Percentiles rank a stretch among this genome's conserved stretches.
Evolutionary conservation across 2,329 filamentous ascomycete species (phyloP).

Genomic region (Sporothrix mexicana): DNA sequence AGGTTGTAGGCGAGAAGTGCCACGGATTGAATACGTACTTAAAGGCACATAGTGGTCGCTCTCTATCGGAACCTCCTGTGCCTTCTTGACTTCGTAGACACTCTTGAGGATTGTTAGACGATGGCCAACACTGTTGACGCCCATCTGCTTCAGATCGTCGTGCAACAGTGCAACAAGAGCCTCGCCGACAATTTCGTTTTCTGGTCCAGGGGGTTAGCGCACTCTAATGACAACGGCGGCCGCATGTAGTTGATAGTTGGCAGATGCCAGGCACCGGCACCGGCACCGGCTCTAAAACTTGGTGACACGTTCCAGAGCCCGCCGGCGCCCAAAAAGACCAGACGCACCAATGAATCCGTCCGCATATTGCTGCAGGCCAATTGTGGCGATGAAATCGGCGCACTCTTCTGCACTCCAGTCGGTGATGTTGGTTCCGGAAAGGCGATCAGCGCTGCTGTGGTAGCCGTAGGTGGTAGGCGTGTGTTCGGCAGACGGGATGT

Average conservation of each 20-base stretch:
- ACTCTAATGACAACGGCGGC: conserved; percentile 9
- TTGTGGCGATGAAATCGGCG: conserved; percentile 81
- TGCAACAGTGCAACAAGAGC: conserved; percentile 87
- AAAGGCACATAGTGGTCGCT: conserved; percentile 91
- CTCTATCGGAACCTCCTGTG: conserved; percentile 88
- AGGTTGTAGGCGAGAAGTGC: too few species aligned
- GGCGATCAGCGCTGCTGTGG: conserved; percentile 65
- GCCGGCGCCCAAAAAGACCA: not conserved
- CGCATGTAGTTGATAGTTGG: too few species aligned
- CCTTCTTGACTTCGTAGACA: conserved; percentile 95
- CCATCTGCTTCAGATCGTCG: conserved; percentile 94
- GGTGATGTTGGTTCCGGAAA: conserved; percentile 76
- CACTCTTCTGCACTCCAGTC: conserved; percentile 87
- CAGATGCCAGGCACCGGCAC: not conserved
- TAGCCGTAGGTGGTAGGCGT: conserved; percentile 80
- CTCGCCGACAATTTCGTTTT: conserved; percentile 93
- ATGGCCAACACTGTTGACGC: conserved; percentile 89
- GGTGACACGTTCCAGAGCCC: too few species aligned
- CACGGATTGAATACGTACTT: conserved; percentile 63
- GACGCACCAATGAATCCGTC: conserved; percentile 77
- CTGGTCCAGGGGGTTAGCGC: conserved; percentile 51
- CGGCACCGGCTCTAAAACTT: not conserved
- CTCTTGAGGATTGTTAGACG: conserved; percentile 93
- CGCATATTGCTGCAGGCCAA: conserved; percentile 83
- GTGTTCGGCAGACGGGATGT: conserved; percentile 72